Evolutionary conservation across 1,284 basidiomycete species (phyloP), one percentile per base, ranked within the genome.

Genomic region (Rhodotorula sp.): DNA sequence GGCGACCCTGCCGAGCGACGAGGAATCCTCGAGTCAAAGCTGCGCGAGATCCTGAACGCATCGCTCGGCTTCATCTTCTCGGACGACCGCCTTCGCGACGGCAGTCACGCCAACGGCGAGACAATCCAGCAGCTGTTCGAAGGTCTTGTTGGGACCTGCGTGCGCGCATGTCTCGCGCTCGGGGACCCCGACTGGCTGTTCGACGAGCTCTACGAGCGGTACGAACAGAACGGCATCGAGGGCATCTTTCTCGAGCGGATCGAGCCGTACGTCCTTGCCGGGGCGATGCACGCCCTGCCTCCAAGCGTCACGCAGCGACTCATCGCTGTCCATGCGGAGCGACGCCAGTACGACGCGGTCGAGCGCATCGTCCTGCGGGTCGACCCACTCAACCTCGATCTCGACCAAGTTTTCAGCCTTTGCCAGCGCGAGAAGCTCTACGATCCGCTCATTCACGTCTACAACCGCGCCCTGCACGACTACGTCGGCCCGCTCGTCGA

Each of bases 321-420:
- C 30, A 85, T 99, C 59, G 85, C 85, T 2, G 83, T 91, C 68
- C 90, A 96, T 75, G 89, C 89, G 61, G 86, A 88, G 48, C 85
- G 87, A 51, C 83, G 83, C 9, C 86, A 89, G 64, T 88, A 89
- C 28, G 89, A 90, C 60, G 83, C 87, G 4, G 91, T 91, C 2
- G 94, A 99, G 79, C 85, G 87, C 51, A 84, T 99, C 68, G 95
- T 99, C 64, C 97, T 94, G 91, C 92, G 96, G 79, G 92, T 98
- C 68, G 91, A 97, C 75, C 93, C 95, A 0, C 83, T 86, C 22
- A 91, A 89, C 75, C 83, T 99, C 67, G 96, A 99, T 78, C 88
- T 98, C 79, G 91, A 99, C 78, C 96, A 98, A 80, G 89, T 90
- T 1, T 88, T 98, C 70, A 85, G 82, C 24, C 83, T 99, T 7